Conservation (phyloP, 192 early-diverging fungal genomes). For the Coemansia sp. region DNA sequence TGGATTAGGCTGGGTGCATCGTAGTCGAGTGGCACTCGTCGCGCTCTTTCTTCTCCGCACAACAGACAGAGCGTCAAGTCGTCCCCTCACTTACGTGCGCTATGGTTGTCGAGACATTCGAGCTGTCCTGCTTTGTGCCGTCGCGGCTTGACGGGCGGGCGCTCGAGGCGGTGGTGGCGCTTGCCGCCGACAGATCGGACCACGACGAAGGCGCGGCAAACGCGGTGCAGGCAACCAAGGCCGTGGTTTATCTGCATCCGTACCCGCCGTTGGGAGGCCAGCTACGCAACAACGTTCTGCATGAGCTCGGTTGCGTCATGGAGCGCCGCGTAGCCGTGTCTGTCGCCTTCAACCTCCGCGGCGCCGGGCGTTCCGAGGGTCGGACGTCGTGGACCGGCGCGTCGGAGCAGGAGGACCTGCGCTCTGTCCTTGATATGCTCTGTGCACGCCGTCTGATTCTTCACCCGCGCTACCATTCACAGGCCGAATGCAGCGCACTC, state of each 20-base stretch:
- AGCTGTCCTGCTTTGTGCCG: conserved; percentile 45
- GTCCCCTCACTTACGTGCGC: background rate
- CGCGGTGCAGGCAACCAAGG: conserved; percentile 7
- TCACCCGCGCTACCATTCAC: conserved; percentile 30
- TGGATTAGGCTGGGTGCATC: background rate
- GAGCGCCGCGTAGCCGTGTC: conserved; percentile 27
- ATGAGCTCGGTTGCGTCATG: conserved; percentile 26
- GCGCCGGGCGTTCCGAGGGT: conserved; percentile 51
- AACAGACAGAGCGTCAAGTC: background rate
- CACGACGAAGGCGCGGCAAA: background rate
- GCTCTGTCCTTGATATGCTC: conserved; percentile 42
- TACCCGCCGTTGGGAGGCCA: conserved; percentile 53
- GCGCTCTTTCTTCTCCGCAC: conserved; percentile 1
- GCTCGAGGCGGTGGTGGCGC: conserved; percentile 32
- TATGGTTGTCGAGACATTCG: conserved; percentile 38
- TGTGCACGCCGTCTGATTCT: conserved; percentile 20
- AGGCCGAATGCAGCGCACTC: conserved; percentile 20
- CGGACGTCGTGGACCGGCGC: conserved; percentile 53
- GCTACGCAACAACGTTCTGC: conserved; percentile 47
- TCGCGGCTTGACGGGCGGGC: conserved; percentile 50
- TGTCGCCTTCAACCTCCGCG: conserved; percentile 49
- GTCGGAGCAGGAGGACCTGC: conserved; percentile 50
- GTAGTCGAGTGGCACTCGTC: background rate
- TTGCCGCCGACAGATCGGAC: conserved; percentile 6
- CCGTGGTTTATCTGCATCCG: conserved; percentile 44